These are phyloP conservation scores for Marasmius fiardii DNA, from an alignment of 1,284 basidiomycete species.

Conservation along the genomic window DNA sequence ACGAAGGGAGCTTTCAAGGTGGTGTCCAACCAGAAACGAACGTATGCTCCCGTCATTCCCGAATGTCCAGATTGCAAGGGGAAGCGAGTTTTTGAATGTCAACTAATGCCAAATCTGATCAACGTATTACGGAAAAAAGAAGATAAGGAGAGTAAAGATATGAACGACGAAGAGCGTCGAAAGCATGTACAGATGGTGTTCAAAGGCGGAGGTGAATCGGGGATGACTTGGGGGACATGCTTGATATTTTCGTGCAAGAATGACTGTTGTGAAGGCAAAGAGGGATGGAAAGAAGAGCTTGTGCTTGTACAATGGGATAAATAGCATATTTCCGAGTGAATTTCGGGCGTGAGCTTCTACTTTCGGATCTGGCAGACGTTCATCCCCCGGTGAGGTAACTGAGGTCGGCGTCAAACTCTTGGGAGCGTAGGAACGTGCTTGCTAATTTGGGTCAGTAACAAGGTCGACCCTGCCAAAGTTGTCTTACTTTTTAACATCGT, in stretches of 20 bases:
- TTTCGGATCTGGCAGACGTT: too few species aligned
- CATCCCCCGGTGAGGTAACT: too few species aligned
- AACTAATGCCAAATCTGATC: slow-evolving; percentile 85
- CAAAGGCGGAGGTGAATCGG: slow-evolving; percentile 38
- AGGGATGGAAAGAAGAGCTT: slow-evolving; percentile 67
- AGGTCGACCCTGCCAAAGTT: not conserved
- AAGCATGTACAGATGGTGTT: slow-evolving; percentile 51
- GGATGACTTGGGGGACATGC: slow-evolving; percentile 85
- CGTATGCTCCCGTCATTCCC: slow-evolving; percentile 42
- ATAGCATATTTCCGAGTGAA: slow-evolving; percentile 18
- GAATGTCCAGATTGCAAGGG: slow-evolving; percentile 59
- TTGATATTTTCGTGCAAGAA: slow-evolving; percentile 76
- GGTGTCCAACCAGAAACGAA: slow-evolving; percentile 41
- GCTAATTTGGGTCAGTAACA: not conserved
- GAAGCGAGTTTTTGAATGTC: slow-evolving; percentile 74
- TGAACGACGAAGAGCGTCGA: slow-evolving; percentile 58
- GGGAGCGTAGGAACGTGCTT: not conserved
- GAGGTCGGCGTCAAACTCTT: too few species aligned
- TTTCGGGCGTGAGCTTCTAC: too few species aligned
- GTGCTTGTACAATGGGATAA: slow-evolving; percentile 75
- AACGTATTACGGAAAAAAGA: slow-evolving; percentile 51
- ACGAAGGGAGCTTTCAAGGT: slow-evolving; percentile 61
- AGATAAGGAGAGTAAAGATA: slow-evolving; percentile 25
- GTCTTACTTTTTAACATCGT: not conserved
- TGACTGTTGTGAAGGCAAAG: slow-evolving; percentile 59